Percentiles rank a stretch among this genome's conserved stretches.
Evolutionary conservation across 306 rosid species (phyloP).

Genomic region (Benincasa hispida): DNA sequence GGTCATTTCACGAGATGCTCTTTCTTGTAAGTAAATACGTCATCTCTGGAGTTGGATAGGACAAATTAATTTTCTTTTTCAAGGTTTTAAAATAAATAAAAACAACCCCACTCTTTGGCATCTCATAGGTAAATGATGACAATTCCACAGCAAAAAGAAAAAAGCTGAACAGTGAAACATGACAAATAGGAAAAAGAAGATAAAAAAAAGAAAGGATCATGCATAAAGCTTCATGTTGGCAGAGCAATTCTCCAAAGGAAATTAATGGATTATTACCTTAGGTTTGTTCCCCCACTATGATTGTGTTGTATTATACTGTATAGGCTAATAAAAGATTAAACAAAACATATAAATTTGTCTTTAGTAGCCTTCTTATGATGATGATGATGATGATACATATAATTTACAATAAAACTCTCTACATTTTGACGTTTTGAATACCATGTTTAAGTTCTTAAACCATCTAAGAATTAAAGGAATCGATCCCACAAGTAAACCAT

Average conservation of each 20-base stretch:
- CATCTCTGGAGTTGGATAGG: not conserved
- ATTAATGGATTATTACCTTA: not conserved
- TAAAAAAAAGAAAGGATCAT: too few species aligned
- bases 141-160: not conserved
- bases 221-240: not conserved
- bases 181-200: not conserved
- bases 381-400: too few species aligned
- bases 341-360: not conserved
- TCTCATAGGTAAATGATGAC: not conserved
- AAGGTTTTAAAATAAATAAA: not conserved
- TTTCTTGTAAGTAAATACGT: not conserved
- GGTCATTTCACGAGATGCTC: slow-evolving; percentile 4
- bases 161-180: not conserved
- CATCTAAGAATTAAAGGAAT: not conserved
- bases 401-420: too few species aligned
- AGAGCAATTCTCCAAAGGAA: not conserved
- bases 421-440: too few species aligned
- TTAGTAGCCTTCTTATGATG: not conserved
- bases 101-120: not conserved
- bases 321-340: not conserved
- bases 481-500: not conserved
- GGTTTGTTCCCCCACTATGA: not conserved
- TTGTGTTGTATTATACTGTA: not conserved
- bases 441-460: not conserved
- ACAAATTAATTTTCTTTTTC: not conserved